A percentile compares a stretch with the other conserved stretches of the same genome.
phyloP scores from a whole-genome alignment of 805 yeast species.

The Cyberlindnera xishuangbannaensis region DNA sequence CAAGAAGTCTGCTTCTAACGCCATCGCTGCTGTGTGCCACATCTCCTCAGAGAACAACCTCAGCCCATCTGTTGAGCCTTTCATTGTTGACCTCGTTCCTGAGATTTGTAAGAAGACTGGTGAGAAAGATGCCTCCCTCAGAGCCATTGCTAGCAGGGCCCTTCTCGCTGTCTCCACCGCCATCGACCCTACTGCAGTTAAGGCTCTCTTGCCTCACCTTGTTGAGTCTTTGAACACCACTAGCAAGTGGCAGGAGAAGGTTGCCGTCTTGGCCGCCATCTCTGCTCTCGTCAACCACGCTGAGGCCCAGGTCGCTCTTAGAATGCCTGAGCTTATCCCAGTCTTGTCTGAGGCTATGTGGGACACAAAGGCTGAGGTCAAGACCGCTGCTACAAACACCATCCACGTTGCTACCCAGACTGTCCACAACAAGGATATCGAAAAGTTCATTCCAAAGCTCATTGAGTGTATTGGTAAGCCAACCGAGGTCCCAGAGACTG shows the following conservation, averaged over 20 bases:
- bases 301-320: conserved; percentile 90
- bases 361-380: conserved; percentile 99
- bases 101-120: conserved; percentile 75
- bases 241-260: conserved; percentile 98
- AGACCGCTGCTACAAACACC: conserved; percentile 92
- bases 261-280: conserved; percentile 79
- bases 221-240: conserved; percentile 60
- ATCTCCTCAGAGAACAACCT: conserved; percentile 76
- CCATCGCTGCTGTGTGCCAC: conserved; percentile 77
- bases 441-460: conserved; percentile 96
- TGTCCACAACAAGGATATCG: conserved; percentile 99
- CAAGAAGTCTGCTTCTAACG: conserved; percentile 80
- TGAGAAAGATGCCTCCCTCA: conserved; percentile 79
- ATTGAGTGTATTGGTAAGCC: conserved; percentile 96
- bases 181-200: conserved; percentile 89
- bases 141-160: conserved; percentile 70
- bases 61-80: conserved; percentile 95
- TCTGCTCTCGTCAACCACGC: conserved; percentile 89
- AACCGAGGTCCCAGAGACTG: conserved; percentile 97
- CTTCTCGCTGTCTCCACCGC: conserved; percentile 72
- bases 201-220: conserved; percentile 80
- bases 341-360: conserved; percentile 99
- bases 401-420: conserved; percentile 96
- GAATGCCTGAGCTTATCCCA: conserved; percentile 99
- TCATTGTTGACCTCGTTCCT: conserved; percentile 70